Evolutionary conservation across 169 alveolate genomes (phyloP), one percentile per base, ranked within the genome.

Genomic region (Babesia ovis): DNA sequence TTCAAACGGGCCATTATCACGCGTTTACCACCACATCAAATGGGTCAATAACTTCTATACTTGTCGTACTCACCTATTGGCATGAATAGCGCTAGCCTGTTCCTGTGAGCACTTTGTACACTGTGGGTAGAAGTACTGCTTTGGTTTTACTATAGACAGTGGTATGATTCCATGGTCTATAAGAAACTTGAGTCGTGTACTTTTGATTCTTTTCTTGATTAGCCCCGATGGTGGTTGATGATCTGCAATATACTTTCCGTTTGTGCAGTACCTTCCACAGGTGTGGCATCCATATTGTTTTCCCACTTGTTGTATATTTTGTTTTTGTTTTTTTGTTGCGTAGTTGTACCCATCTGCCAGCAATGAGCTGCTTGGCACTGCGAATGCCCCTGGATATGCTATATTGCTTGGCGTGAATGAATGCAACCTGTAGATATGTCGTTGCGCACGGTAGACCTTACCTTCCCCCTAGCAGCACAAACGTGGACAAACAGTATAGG

Each of bases 141-240:
- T 66, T 1, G 92, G 91, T 69, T 62, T 31, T 27, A 81, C 81
- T 59, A 53, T 46, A 16, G 85, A 35, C 11, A 79, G 37, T 9
- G 64, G 89, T 51, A 59, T 77, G 68, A 50, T 39, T 20, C 12
- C 70, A 77, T 51, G 51, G 58, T 29, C 86, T 18, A 25, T 68
- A 20, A 57, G 79, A 23, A 61, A 89, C 91, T 64, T 62, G 25
- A 84, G 74, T 12, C 56, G 25, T 31, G 56, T 18, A 6, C 85
- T 74, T 35, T 59, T 27, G 23, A 70, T 57, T 39, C 46, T 60
- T 53, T 73, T 29, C 0, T 80, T 62, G 18, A 88, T 84, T 18
- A 82, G 84, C 12, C 89, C 91, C 23, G 84, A 74, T 1, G 93
- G 93, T 9, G 93, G 92, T 74, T 88, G 93, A 64, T 88, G 93